Evolutionary conservation across 2,329 filamentous ascomycete species (phyloP), one percentile per base, ranked within the genome.

Genomic region (Parascedosporium putredinis): DNA sequence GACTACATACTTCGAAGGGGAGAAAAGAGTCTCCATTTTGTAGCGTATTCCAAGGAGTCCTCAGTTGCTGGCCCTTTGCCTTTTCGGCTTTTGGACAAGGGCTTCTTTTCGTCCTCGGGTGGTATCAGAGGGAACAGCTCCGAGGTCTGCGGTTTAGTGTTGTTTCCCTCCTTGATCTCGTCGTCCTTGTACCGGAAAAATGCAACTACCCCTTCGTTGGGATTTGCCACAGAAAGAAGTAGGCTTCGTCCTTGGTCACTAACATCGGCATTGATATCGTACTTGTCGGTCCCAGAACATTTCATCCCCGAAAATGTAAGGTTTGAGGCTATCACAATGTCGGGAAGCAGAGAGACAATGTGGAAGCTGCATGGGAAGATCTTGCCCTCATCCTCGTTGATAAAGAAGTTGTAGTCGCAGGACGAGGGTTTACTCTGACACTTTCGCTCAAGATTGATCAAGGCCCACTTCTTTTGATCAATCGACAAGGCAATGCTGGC

Each of bases 371-470:
- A 55, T 33, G 50, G 54, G 0, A 51, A 50, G 0, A 50, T 9
- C 0, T 45, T 45, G 7, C 12, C 44, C 5, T 27, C 42, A 1
- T 25, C 7, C 1, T 52, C 10, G 22, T 51, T 51, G 8, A 52
- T 50, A 0, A 48, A 4, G 40, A 55, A 55, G 27, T 38, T 45
- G 49, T 53, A 53, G 7, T 45, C 5, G 18, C 54, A 55, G 0
- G 14, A 9, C 6, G 27, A 46, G n/a, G 50, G 45, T 1, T 53
- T 50, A 2, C 14, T 9, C 1, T 18, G 18, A 2, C 54, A 55
- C 0, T 7, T 18, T 4, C 53, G 53, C 1, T 45, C 40, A 38
- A 55, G 49, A 20, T 40, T 1, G 2, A 44, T 12, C 6, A 55
- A 14, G 4, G 49, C 43, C 54, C 54, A 55, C 12, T 44, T 45